Percentiles rank a stretch among this genome's conserved stretches.
phyloP scores from a whole-genome alignment of 164 flowering plant genomes.

The Houttuynia cordata region DNA sequence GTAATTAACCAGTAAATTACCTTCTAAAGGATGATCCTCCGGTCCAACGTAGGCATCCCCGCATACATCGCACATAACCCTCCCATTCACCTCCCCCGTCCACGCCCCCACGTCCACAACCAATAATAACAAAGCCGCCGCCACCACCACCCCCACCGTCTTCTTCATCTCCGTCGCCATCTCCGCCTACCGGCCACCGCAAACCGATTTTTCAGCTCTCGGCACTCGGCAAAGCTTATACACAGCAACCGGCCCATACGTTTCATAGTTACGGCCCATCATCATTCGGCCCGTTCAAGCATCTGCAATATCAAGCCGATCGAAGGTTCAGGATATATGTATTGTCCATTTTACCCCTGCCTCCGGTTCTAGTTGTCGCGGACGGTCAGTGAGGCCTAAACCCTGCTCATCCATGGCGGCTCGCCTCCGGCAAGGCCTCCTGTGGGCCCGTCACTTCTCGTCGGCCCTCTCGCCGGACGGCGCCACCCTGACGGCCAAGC shows the following conservation, averaged over 20 bases:
- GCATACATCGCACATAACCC: constrained; percentile 95
- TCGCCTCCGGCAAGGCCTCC: neutral
- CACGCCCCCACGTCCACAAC: constrained; percentile 34
- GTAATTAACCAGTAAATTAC: constrained; percentile 14
- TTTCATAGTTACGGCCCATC: too few species aligned
- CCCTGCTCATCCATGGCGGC: neutral
- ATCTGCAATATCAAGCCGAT: neutral
- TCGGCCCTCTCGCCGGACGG: constrained; percentile 6
- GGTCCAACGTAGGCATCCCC: constrained; percentile 86
- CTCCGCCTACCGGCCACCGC: neutral
- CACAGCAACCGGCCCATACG: too few species aligned
- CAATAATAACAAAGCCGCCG: constrained; percentile 12
- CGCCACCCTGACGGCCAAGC: constrained; percentile 37
- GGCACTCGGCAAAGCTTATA: too few species aligned
- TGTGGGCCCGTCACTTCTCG: neutral
- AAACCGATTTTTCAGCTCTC: neutral
- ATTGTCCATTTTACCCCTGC: neutral
- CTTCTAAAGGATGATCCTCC: constrained; percentile 88
- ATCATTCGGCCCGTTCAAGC: too few species aligned
- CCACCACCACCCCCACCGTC: constrained; percentile 4
- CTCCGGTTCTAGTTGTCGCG: neutral
- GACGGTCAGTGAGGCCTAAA: neutral
- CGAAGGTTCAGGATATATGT: neutral
- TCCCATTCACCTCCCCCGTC: constrained; percentile 93
- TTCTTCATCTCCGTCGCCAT: constrained; percentile 6